Evolutionary conservation across 148 eudicot genomes (phyloP), one percentile per base, ranked within the genome.

Genomic region (Chenopodium album): DNA sequence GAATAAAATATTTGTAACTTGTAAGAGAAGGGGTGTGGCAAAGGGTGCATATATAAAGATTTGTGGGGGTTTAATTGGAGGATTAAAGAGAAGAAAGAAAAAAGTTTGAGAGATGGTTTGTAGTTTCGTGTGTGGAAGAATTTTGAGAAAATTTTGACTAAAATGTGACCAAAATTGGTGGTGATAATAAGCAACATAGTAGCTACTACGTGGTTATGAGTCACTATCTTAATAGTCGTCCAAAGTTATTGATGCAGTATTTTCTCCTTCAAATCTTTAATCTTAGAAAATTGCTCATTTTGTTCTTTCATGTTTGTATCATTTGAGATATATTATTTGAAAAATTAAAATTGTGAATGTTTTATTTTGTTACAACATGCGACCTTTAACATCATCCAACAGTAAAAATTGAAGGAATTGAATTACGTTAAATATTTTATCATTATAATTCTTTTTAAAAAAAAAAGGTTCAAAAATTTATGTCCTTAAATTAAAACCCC

Each of bases 1-100:
- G 76, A 73, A 73, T 73, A 23, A 22, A 73, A 73, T 73, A 23
- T 47, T 46, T n/a, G 56, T 47, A 73, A 47, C 8, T 72, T 46
- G 29, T 72, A 72, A 5, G 52, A 41, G 74, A 41, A 41, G 62
- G 3, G 76, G 26, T 46, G 59, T 73, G 70, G 70, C 29, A 13
- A 34, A 9, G 54, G 19, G 63, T 26, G 12, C 2, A 74, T 74
- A 48, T 74, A 74, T 74, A 74, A 46, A 74, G n/a, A 26, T 48
- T 74, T 74, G 26, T 28, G 41, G 37, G 34, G 32, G 32, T n/a
- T 71, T 69, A 69, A 47, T 46, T 73, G 10, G 4, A 29, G 12
- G 16, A 72, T 41, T 44, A 8, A 26, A 41, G 50, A 19, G 29
- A 44, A n/a, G 22, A 44, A 41, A 50, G 46, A 72, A 72, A 0